These are phyloP conservation scores for Ilex aquifolium DNA, from an alignment of 257 asterid species.

Conservation along the genomic window DNA sequence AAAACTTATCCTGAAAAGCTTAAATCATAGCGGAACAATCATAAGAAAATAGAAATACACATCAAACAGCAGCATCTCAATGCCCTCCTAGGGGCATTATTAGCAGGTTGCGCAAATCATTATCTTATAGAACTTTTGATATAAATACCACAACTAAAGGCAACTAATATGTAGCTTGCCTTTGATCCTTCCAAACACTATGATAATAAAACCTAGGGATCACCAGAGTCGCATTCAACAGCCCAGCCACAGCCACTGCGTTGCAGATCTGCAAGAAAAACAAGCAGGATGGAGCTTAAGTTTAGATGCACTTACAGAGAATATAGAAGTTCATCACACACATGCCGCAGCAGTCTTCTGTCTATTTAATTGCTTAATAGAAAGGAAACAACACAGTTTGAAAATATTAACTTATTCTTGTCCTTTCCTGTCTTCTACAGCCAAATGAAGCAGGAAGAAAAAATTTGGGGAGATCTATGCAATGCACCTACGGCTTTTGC, in stretches of 20 bases:
- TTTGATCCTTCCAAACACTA: constrained; percentile 81
- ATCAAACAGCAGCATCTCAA: too few relatives aligned
- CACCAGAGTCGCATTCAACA: constrained; percentile 70
- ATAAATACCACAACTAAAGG: neutral
- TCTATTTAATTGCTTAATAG: too few relatives aligned
- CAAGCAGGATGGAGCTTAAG: neutral
- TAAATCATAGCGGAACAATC: too few relatives aligned
- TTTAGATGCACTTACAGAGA: neutral
- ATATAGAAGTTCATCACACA: neutral
- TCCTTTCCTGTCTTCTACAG: too few relatives aligned
- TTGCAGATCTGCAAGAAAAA: constrained; percentile 62
- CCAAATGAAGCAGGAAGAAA: too few relatives aligned
- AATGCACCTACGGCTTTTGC: too few relatives aligned
- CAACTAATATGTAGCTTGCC: constrained; percentile 31
- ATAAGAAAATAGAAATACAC: too few relatives aligned
- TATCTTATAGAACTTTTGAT: neutral
- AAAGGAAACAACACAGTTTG: too few relatives aligned
- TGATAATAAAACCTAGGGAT: constrained; percentile 75
- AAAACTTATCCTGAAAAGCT: too few relatives aligned
- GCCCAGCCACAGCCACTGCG: constrained; percentile 86
- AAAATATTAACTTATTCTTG: too few relatives aligned
- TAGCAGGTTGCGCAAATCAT: neutral
- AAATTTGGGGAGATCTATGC: too few relatives aligned
- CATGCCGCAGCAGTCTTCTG: too few relatives aligned
- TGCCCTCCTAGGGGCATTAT: neutral